Percentiles rank a stretch among this genome's conserved stretches.
These are phyloP conservation scores for Colletotrichum cuscutae DNA, from an alignment of 2,329 filamentous ascomycete genomes.

Conservation along the genomic window DNA sequence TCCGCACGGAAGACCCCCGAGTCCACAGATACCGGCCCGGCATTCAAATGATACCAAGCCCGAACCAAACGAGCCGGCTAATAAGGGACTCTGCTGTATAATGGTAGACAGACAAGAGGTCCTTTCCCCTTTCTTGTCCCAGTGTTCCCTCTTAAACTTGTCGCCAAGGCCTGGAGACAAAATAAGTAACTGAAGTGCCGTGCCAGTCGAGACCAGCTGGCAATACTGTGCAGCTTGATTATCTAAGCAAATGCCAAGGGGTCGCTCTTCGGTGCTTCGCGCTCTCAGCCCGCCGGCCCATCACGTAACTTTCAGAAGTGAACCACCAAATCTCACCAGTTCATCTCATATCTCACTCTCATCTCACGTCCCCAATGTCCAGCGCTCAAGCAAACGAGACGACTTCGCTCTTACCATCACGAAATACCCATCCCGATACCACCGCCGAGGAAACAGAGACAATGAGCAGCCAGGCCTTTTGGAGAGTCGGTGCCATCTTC, in stretches of 20 bases:
- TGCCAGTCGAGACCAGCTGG: background rate
- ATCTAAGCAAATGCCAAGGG: constrained; percentile 1
- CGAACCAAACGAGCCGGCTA: background rate
- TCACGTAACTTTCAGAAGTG: background rate
- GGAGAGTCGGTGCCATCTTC: constrained; percentile 70
- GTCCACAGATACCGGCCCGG: background rate
- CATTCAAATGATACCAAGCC: background rate
- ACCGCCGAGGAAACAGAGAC: constrained; percentile 8
- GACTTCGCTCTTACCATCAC: background rate
- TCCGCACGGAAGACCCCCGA: background rate
- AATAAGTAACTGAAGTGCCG: too few species aligned
- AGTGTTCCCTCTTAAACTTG: background rate
- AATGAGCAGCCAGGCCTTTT: constrained; percentile 55
- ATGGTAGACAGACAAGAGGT: background rate
- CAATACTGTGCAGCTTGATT: background rate
- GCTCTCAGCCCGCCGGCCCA: constrained; percentile 1
- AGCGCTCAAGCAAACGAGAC: constrained; percentile 2
- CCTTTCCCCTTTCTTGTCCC: background rate
- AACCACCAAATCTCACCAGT: background rate
- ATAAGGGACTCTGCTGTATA: background rate
- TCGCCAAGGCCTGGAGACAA: background rate
- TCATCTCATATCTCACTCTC: background rate
- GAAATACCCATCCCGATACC: background rate
- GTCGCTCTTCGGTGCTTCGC: background rate
- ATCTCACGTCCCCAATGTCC: constrained; percentile 14